These are phyloP conservation scores for Xerocomus amazonicus DNA, from an alignment of 1,284 basidiomycete species.

Conservation along the genomic window DNA sequence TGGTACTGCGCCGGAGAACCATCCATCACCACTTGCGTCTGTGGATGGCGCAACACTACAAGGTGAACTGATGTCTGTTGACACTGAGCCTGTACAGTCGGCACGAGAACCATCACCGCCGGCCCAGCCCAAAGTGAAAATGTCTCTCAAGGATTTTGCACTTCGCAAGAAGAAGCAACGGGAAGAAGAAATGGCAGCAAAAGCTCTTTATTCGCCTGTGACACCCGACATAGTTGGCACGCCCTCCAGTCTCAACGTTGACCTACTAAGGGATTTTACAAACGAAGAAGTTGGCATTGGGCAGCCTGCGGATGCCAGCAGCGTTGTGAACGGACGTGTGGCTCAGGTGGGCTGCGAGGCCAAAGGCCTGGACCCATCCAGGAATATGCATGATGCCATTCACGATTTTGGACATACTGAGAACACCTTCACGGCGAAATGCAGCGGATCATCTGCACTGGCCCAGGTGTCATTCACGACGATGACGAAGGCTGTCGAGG, in stretches of 20 bases:
- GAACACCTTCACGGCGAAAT: not conserved
- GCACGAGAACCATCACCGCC: slow-evolving; percentile 20
- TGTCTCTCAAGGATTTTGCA: slow-evolving; percentile 49
- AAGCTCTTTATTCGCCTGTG: slow-evolving; percentile 25
- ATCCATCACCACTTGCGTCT: not conserved
- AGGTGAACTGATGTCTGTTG: slow-evolving; percentile 9
- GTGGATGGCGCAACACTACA: slow-evolving; percentile 4
- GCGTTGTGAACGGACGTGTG: slow-evolving; percentile 7
- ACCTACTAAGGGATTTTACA: slow-evolving; percentile 14
- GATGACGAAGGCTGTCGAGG: not conserved
- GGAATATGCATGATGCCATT: not conserved
- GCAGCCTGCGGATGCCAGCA: not conserved
- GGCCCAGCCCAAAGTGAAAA: slow-evolving; percentile 43
- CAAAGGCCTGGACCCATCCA: slow-evolving; percentile 1
- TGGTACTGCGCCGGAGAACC: not conserved
- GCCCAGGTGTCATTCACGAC: not conserved
- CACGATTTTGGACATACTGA: not conserved
- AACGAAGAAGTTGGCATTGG: slow-evolving; percentile 3
- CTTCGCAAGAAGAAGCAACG: slow-evolving; percentile 43
- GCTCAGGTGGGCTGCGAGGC: slow-evolving; percentile 9
- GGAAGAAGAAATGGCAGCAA: slow-evolving; percentile 37
- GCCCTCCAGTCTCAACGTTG: slow-evolving; percentile 21
- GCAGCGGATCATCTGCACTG: not conserved
- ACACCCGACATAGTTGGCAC: slow-evolving; percentile 13
- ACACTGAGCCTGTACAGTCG: slow-evolving; percentile 8